Evolutionary conservation across 2,329 filamentous ascomycete genomes (phyloP), one percentile per base, ranked within the genome.

Genomic region (Calonectria leucothoes): DNA sequence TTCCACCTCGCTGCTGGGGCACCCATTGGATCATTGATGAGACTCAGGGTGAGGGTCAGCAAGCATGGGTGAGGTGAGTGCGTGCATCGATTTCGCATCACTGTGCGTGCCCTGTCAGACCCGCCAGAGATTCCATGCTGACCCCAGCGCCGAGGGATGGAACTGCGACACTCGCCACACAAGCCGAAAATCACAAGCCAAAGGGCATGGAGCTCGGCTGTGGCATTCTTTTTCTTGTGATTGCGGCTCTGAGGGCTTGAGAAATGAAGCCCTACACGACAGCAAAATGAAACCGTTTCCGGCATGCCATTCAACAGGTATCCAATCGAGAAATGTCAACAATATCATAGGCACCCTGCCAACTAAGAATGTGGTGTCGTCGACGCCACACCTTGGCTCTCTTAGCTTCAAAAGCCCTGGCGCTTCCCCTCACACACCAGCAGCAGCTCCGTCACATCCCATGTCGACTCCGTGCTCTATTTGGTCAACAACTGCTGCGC

Each of bases 361-460:
- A 14, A 23, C 23, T n/a, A n/a, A n/a, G 29, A 57, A 57, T 45
- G 67, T 52, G 42, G 55, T 42, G 29, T 39, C 64, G 70, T 45
- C 29, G 70, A 77, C 76, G 77, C 77, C 77, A 79, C 77, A 79
- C 77, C 35, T 76, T 77, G 77, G 35, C 67, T 71, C 75, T 75
- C 48, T 65, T 66, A 63, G 74, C 42, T 42, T 42, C 51, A 68
- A 69, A 55, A 48, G 42, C 71, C 70, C 70, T 70, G 66, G 65
- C 66, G 29, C 64, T 20, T 35, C 66, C 68, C 69, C 39, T 65
- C 65, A 59, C 45, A 52, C 39, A 33, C 57, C 25, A 55, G 23
- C 31, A 29, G 33, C 63, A 64, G 51, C 66, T 63, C 55, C 48
- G 69, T 66, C 69, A 67, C 66, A 75, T 71, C 59, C 61, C 25